phyloP scores from a whole-genome alignment of 2,329 filamentous ascomycete genomes.

The Colletotrichum musicola region DNA sequence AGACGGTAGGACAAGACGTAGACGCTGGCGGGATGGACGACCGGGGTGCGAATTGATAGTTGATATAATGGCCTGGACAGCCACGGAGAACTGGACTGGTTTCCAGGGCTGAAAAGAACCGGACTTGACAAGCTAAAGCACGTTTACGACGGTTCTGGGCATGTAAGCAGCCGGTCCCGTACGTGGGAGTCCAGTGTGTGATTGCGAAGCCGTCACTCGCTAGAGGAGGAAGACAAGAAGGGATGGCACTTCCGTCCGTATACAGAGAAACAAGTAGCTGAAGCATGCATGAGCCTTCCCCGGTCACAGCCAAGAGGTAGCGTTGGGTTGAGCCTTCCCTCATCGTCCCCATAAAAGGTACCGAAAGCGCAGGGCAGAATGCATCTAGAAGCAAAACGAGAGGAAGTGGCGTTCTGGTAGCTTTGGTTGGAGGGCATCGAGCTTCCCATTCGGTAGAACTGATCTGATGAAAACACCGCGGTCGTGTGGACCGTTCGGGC shows the following conservation, averaged over 20 bases:
- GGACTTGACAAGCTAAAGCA: too few species aligned
- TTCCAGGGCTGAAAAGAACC: too few species aligned
- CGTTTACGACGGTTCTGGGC: too few species aligned
- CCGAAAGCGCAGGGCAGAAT: conserved; percentile 11
- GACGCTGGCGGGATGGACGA: conserved; percentile 2
- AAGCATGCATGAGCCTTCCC: conserved; percentile 2
- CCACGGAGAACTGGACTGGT: neutral
- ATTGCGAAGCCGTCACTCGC: neutral
- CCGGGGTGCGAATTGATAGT: conserved; percentile 22
- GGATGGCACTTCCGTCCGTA: neutral
- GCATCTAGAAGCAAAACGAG: conserved; percentile 35
- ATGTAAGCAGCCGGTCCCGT: too few species aligned
- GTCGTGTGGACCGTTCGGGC: too few species aligned
- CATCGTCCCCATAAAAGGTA: conserved; percentile 16
- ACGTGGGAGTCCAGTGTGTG: neutral
- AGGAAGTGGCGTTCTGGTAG: conserved; percentile 26
- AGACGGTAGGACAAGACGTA: conserved; percentile 6
- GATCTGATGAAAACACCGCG: too few species aligned
- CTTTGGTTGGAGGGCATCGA: neutral
- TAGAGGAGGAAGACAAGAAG: neutral
- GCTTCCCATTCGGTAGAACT: neutral
- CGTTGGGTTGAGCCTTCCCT: neutral
- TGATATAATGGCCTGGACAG: neutral
- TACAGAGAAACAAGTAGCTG: neutral
- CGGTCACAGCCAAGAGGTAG: conserved; percentile 18